phyloP scores from a whole-genome alignment of 495 filamentous ascomycete species.

The Xeromyces bisporus region DNA sequence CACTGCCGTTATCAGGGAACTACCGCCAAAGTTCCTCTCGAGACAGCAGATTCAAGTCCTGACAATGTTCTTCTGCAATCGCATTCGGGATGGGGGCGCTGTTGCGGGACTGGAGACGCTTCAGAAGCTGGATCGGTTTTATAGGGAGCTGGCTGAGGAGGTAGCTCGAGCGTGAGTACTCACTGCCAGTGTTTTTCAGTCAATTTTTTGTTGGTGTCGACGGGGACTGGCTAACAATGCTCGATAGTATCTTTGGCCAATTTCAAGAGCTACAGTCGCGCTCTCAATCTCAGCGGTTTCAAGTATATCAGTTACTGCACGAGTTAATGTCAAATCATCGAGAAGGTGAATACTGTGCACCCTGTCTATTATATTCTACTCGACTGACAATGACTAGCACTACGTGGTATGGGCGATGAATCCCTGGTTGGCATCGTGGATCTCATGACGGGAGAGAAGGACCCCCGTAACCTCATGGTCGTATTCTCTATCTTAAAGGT shows the following conservation, averaged over 20 bases:
- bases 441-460: slow-evolving; percentile 59
- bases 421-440: slow-evolving; percentile 48
- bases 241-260: slow-evolving; percentile 28
- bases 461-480: slow-evolving; percentile 62
- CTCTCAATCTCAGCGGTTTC: slow-evolving; percentile 43
- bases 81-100: slow-evolving; percentile 42
- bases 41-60: slow-evolving; percentile 49
- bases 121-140: slow-evolving; percentile 32
- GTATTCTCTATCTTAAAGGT: slow-evolving; percentile 59
- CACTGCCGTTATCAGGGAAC: slow-evolving; percentile 40
- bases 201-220: not conserved
- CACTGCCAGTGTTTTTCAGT: slow-evolving; percentile 3
- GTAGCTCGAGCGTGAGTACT: slow-evolving; percentile 33
- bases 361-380: not conserved
- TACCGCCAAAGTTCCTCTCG: slow-evolving; percentile 43
- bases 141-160: slow-evolving; percentile 29
- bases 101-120: slow-evolving; percentile 31
- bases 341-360: slow-evolving; percentile 27
- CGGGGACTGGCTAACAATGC: not conserved
- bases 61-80: slow-evolving; percentile 42
- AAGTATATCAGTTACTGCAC: slow-evolving; percentile 47
- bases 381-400: slow-evolving; percentile 17
- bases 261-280: slow-evolving; percentile 45
- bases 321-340: slow-evolving; percentile 48
- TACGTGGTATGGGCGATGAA: slow-evolving; percentile 38